Base-by-base conservation (phyloP, 2,329 filamentous ascomycete species). In the Ascosphaera aggregata region DNA sequence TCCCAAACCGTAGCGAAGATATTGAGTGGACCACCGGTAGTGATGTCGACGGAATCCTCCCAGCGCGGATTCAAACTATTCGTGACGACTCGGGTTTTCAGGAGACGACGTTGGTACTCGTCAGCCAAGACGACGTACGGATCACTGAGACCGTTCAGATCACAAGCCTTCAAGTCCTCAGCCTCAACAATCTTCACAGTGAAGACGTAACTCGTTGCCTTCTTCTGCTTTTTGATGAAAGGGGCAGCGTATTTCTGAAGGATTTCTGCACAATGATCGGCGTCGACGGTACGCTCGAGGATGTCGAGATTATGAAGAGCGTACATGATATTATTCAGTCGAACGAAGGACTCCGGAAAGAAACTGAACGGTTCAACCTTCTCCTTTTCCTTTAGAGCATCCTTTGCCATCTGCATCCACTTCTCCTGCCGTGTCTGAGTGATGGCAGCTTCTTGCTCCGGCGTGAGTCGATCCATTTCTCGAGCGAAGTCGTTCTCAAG, bases 131-230 rank as follows among this genome's bases (percentile, higher is more conserved):
- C 86, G 20, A 98, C 84, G 51, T 98, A 98, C 0, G 89, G 89
- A 58, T 98, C 89, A 53, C 86, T 95, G 46, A 78, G 73, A 27
- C 89, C 89, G 49, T 80, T 91, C 48, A 92, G 76, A 56, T 98
- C 89, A 54, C 89, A 95, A n/a, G 89, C 82, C 58, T 95, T 95
- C 48, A 98, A 65, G 50, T 98, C 89, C 58, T 98, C 89, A 7
- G 81, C 89, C 58, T 98, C 89, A 18, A 98, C 85, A 42, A 98
- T 85, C 61, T 98, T 98, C 59, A 98, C 85, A 1, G 89, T 95
- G 58, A 98, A 98, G 40, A 94, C 85, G 54, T 92, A 95, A 53
- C 91, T 94, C 44, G 73, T 79, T 34, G 76, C 72, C 49, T 73
- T 77, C 48, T 73, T 73, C 41, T 70, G 65, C 51, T 66, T 66